Percentiles rank a stretch among this genome's conserved stretches.
phyloP scores from a whole-genome alignment of 2,329 filamentous ascomycete genomes.

The Cercospora beticola region DNA sequence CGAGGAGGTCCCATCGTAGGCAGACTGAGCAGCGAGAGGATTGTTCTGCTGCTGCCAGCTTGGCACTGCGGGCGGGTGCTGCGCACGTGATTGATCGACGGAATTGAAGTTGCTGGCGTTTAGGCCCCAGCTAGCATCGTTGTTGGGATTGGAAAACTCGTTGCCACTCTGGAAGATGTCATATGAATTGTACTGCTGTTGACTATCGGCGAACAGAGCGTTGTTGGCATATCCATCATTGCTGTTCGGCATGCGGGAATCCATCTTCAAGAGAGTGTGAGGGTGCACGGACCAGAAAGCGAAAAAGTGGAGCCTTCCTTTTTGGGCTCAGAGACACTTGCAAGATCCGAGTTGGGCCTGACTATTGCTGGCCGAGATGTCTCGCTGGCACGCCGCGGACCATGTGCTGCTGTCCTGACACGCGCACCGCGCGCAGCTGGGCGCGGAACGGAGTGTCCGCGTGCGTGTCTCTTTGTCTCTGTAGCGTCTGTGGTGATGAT shows the following conservation, averaged over 20 bases:
- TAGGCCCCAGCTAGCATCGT: conserved; percentile 37
- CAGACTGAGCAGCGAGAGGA: conserved; percentile 25
- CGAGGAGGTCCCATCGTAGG: conserved; percentile 24
- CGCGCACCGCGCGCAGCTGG: conserved; percentile 7
- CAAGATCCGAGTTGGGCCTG: conserved; percentile 9
- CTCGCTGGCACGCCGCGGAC: conserved; percentile 14
- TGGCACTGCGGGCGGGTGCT: conserved; percentile 19
- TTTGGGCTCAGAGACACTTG: conserved; percentile 11
- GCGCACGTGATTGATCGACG: conserved; percentile 33
- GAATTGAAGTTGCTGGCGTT: conserved; percentile 31
- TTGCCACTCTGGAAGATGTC: conserved; percentile 34
- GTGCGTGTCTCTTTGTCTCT: conserved; percentile 3
- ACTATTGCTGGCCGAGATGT: conserved; percentile 14
- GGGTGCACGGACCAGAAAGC: conserved; percentile 5
- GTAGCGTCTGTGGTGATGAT: neutral
- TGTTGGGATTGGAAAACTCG: conserved; percentile 28
- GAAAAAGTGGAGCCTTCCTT: conserved; percentile 7
- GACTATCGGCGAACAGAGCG: conserved; percentile 33
- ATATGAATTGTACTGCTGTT: conserved; percentile 34
- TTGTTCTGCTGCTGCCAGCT: conserved; percentile 33
- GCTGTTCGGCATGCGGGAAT: conserved; percentile 10
- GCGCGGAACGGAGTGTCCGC: neutral
- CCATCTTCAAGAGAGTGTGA: conserved; percentile 1
- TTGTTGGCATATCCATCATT: conserved; percentile 33
- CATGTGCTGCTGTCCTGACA: conserved; percentile 2